phyloP scores from a whole-genome alignment of 2,329 filamentous ascomycete genomes.

The Teratosphaeria gauchensis region DNA sequence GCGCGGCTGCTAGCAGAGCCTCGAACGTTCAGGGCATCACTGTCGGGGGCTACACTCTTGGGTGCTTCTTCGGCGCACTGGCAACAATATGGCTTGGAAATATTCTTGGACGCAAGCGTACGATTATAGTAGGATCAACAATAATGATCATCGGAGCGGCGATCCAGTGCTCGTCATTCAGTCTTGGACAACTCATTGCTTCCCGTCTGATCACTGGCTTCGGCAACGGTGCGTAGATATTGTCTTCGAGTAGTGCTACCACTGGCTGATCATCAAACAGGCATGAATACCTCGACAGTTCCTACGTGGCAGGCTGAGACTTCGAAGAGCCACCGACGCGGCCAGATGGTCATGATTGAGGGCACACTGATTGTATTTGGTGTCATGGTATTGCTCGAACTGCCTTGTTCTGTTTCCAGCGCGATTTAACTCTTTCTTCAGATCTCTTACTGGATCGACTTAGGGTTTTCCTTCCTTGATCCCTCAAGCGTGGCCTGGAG shows the following conservation, averaged over 20 bases:
- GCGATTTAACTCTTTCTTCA: neutral
- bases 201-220: slow-evolving; percentile 44
- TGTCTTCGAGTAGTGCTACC: slow-evolving; percentile 5
- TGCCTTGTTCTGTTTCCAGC: neutral
- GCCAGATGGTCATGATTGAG: slow-evolving; percentile 45
- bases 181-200: slow-evolving; percentile 37
- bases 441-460: slow-evolving; percentile 43
- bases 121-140: slow-evolving; percentile 40
- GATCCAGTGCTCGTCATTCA: slow-evolving; percentile 39
- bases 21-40: slow-evolving; percentile 23
- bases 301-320: slow-evolving; percentile 45
- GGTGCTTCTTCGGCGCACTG: slow-evolving; percentile 41
- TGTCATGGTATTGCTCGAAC: slow-evolving; percentile 15
- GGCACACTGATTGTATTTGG: slow-evolving; percentile 35
- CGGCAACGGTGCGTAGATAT: slow-evolving; percentile 40
- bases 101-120: slow-evolving; percentile 41
- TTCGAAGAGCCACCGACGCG: slow-evolving; percentile 41
- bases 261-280: slow-evolving; percentile 16
- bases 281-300: slow-evolving; percentile 44
- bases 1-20: slow-evolving; percentile 3
- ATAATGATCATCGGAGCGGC: slow-evolving; percentile 43
- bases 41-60: slow-evolving; percentile 16
- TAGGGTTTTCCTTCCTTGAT: slow-evolving; percentile 31
- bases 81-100: slow-evolving; percentile 42
- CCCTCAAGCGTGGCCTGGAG: slow-evolving; percentile 42